phyloP scores from a whole-genome alignment of 2,329 filamentous ascomycete species.

The Diaporthe caulivora region DNA sequence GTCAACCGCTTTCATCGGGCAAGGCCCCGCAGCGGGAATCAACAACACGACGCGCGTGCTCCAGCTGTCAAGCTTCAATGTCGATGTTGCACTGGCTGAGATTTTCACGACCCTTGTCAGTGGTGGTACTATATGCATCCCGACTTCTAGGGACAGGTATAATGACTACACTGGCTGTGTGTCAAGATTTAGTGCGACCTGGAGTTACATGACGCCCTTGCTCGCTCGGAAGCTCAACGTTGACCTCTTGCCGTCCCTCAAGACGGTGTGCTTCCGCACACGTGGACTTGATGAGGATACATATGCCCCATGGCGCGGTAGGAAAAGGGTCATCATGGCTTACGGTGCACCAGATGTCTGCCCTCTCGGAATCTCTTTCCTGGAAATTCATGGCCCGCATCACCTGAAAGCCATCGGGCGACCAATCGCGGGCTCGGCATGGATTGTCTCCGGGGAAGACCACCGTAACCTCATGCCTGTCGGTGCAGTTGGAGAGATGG shows the following conservation, averaged over 20 bases:
- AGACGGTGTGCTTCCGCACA: conserved; percentile 61
- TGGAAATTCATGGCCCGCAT: conserved; percentile 54
- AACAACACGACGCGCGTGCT: conserved; percentile 66
- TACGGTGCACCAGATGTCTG: conserved; percentile 66
- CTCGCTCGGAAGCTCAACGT: conserved; percentile 63
- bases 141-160: conserved; percentile 61
- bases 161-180: conserved; percentile 65
- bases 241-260: conserved; percentile 51
- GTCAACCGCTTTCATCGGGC: conserved; percentile 64
- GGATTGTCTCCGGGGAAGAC: conserved; percentile 66
- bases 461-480: conserved; percentile 63
- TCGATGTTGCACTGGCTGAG: conserved; percentile 66
- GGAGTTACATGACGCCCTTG: conserved; percentile 69
- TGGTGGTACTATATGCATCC: conserved; percentile 72
- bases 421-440: conserved; percentile 62
- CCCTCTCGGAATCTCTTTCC: conserved; percentile 63
- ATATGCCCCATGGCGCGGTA: conserved; percentile 59
- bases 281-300: conserved; percentile 63
- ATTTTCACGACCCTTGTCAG: conserved; percentile 66
- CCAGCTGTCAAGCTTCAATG: conserved; percentile 68
- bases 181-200: conserved; percentile 62
- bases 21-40: conserved; percentile 64
- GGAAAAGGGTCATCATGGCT: conserved; percentile 60
- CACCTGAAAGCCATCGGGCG: conserved; percentile 58
- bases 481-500: conserved; percentile 55